These are phyloP conservation scores for Russula foetens DNA, from an alignment of 768 basidiomycete species.

Conservation along the genomic window DNA sequence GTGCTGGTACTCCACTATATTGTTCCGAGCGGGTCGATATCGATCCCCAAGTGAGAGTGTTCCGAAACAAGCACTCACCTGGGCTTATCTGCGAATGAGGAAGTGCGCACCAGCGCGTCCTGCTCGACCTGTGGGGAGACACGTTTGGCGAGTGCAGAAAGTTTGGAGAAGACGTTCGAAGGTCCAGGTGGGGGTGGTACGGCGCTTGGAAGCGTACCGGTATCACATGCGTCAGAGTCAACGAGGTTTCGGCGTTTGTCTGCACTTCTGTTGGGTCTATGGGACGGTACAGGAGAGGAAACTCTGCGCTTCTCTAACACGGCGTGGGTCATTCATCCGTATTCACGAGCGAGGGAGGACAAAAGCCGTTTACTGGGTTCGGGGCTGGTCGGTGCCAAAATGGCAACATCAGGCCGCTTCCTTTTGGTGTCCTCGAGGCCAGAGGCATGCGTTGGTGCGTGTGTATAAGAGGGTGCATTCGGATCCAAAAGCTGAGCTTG, in stretches of 20 bases:
- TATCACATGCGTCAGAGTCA: neutral
- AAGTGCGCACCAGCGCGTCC: neutral
- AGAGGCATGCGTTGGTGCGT: slow-evolving; percentile 20
- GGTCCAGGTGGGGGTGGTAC: slow-evolving; percentile 32
- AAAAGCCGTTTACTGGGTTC: slow-evolving; percentile 52
- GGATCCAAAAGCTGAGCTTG: slow-evolving; percentile 44
- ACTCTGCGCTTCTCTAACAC: slow-evolving; percentile 39
- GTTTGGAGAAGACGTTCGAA: slow-evolving; percentile 46
- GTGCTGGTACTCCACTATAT: slow-evolving; percentile 19
- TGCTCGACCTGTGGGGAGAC: slow-evolving; percentile 2
- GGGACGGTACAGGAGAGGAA: neutral
- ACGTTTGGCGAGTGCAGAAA: slow-evolving; percentile 32
- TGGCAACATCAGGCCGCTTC: slow-evolving; percentile 33
- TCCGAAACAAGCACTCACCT: slow-evolving; percentile 10
- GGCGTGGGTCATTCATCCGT: neutral
- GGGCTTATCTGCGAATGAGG: slow-evolving; percentile 22
- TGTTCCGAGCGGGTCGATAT: neutral
- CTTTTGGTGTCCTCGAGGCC: slow-evolving; percentile 38
- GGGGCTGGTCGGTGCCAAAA: slow-evolving; percentile 51
- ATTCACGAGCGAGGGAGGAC: neutral
- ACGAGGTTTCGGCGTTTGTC: neutral
- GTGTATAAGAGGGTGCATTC: slow-evolving; percentile 19
- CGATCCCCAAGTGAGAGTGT: neutral
- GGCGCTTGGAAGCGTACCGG: slow-evolving; percentile 8
- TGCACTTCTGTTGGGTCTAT: neutral